Evolutionary conservation across 768 basidiomycete genomes (phyloP), one percentile per base, ranked within the genome.

Genomic region (Pleurotus sapidus): DNA sequence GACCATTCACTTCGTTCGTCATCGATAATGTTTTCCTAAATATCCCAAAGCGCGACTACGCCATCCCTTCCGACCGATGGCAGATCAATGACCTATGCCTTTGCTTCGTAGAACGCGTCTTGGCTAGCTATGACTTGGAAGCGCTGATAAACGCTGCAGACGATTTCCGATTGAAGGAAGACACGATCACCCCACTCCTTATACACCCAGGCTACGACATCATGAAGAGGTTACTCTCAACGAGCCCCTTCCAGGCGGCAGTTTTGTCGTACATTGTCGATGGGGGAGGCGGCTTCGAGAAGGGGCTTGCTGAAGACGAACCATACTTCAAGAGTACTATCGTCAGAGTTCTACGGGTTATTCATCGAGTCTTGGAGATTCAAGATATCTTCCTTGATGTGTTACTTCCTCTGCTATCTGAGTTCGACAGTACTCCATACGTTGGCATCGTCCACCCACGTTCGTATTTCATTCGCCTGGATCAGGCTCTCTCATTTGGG

Each of bases 361-460:
- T 93, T 14, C 82, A 86, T 59, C 87, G 93, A 1, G 80, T 90
- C 0, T 75, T 98, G 57, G 91, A 94, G 60, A 80, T 93, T 24
- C 95, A 98, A 66, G 87, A 90, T 49, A 81, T 93, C 56, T 97
- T 95, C 77, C 77, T 95, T 42, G 94, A 98, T 55, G 86, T 95
- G 20, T 82, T 96, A 49, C 74, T 96, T 3, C 93, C 93, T 2
- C 72, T 89, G 18, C 80, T 95, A 6, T 74, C 82, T 17, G 88
- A 93, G 55, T 76, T 85, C 57, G 83, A 84, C 59, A 82, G 80
- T 59, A 68, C 81, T 0, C 68, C 81, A 0, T 66, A 87, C 46
- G 71, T 84, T 23, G 84, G 84, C 25, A 77, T 74, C 6, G 69
- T 83, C 14, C 82, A 84, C 59, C 75, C 88, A 0, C 81, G 85